Conservation (phyloP, 192 early-diverging fungal species). For the Linnemannia schmuckeri region DNA sequence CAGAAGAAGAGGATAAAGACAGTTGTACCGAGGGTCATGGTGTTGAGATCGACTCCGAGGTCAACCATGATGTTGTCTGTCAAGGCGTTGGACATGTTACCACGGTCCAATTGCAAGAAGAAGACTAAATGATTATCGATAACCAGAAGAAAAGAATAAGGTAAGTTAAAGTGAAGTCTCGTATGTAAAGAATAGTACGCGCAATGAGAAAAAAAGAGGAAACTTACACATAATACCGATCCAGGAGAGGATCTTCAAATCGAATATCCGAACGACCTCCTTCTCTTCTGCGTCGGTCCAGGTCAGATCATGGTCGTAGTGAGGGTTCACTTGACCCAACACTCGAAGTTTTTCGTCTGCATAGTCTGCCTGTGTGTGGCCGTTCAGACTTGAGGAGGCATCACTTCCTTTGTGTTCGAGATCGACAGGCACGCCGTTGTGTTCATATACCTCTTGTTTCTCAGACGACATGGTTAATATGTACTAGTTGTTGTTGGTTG, state of each 20-base stretch:
- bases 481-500: not conserved
- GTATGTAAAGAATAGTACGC: too few relatives aligned
- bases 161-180: not conserved
- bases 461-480: slow-evolving; percentile 14
- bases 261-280: slow-evolving; percentile 62
- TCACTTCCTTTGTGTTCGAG: slow-evolving; percentile 24
- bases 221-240: slow-evolving; percentile 64
- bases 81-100: slow-evolving; percentile 62
- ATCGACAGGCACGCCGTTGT: not conserved
- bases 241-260: slow-evolving; percentile 56
- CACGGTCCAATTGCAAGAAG: slow-evolving; percentile 64
- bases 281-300: slow-evolving; percentile 68
- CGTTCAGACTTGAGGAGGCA: slow-evolving; percentile 27
- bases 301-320: slow-evolving; percentile 53
- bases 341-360: slow-evolving; percentile 21
- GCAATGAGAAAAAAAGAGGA: not conserved
- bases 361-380: not conserved
- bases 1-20: slow-evolving; percentile 62
- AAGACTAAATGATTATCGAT: slow-evolving; percentile 41
- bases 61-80: slow-evolving; percentile 63
- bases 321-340: slow-evolving; percentile 26
- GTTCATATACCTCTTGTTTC: slow-evolving; percentile 20
- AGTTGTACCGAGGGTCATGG: slow-evolving; percentile 60
- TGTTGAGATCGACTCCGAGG: slow-evolving; percentile 58
- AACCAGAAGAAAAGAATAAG: not conserved